These are phyloP conservation scores for Tremellales sp. DNA, from an alignment of 1,284 basidiomycete species.

Conservation along the genomic window DNA sequence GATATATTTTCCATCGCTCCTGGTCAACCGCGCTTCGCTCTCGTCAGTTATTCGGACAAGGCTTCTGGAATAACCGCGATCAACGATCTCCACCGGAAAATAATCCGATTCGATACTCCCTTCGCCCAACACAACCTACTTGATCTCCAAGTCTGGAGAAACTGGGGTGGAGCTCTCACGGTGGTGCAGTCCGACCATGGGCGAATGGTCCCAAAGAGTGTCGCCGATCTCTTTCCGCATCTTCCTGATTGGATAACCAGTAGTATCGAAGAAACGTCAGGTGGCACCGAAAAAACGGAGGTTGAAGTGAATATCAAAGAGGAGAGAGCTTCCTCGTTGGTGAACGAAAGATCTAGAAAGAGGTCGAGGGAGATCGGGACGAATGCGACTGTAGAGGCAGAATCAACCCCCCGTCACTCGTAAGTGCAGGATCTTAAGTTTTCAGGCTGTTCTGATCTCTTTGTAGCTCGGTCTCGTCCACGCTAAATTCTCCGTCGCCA, in stretches of 20 bases:
- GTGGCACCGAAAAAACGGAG: slow-evolving; percentile 8
- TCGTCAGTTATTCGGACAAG: slow-evolving; percentile 38
- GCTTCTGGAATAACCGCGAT: slow-evolving; percentile 27
- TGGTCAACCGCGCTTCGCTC: slow-evolving; percentile 40
- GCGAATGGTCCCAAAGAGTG: slow-evolving; percentile 33
- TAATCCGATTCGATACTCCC: slow-evolving; percentile 29
- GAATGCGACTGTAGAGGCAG: neutral
- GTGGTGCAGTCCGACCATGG: slow-evolving; percentile 37
- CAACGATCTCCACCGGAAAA: slow-evolving; percentile 28
- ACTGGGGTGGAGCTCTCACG: slow-evolving; percentile 33
- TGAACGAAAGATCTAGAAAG: slow-evolving; percentile 7
- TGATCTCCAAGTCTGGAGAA: slow-evolving; percentile 39
- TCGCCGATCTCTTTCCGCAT: slow-evolving; percentile 32
- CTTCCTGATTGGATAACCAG: slow-evolving; percentile 39
- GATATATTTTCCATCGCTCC: slow-evolving; percentile 47
- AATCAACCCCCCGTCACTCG: neutral
- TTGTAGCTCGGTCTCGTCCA: no score
- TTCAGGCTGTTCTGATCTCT: no score
- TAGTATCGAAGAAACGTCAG: neutral
- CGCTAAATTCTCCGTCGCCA: neutral
- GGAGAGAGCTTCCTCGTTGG: slow-evolving; percentile 4
- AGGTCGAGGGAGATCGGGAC: slow-evolving; percentile 4
- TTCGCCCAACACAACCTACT: slow-evolving; percentile 30
- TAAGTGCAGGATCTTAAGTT: slow-evolving; percentile 3
- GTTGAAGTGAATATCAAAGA: slow-evolving; percentile 14